Conservation (phyloP, 257 asterid genomes). For the Salvia miltiorrhiza region DNA sequence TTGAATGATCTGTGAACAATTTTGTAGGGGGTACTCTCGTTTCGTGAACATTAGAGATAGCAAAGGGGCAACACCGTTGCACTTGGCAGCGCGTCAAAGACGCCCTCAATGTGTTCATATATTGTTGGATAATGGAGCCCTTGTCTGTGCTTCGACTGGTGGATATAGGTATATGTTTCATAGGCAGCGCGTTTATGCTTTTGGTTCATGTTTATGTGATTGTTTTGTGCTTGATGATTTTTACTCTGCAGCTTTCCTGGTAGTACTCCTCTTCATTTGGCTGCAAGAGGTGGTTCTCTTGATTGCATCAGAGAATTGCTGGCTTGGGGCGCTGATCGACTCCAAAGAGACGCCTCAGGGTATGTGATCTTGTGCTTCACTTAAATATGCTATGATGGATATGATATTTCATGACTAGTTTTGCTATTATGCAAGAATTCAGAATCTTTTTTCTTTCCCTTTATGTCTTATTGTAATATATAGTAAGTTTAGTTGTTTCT, state of each 20-base stretch:
- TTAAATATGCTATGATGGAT: background rate
- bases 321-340: conserved; percentile 95
- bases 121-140: conserved; percentile 77
- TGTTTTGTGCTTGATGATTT: background rate
- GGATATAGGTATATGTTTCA: conserved; percentile 58
- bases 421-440: background rate
- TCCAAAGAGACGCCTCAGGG: conserved; percentile 85
- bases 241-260: conserved; percentile 58
- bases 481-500: background rate
- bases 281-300: conserved; percentile 95
- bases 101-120: conserved; percentile 67
- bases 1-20: background rate
- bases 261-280: conserved; percentile 97
- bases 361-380: conserved; percentile 28
- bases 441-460: background rate
- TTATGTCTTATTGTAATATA: background rate
- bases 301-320: conserved; percentile 88
- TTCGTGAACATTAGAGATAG: conserved; percentile 92
- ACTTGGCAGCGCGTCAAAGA: conserved; percentile 86
- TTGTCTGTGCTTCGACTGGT: conserved; percentile 86
- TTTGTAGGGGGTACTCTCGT: conserved; percentile 75
- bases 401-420: background rate
- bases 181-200: background rate
- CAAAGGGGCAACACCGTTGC: conserved; percentile 95
- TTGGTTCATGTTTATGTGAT: background rate